Base-by-base conservation (phyloP, 176 grass and related monocot genomes). In the Rhynchospora tenuis region DNA sequence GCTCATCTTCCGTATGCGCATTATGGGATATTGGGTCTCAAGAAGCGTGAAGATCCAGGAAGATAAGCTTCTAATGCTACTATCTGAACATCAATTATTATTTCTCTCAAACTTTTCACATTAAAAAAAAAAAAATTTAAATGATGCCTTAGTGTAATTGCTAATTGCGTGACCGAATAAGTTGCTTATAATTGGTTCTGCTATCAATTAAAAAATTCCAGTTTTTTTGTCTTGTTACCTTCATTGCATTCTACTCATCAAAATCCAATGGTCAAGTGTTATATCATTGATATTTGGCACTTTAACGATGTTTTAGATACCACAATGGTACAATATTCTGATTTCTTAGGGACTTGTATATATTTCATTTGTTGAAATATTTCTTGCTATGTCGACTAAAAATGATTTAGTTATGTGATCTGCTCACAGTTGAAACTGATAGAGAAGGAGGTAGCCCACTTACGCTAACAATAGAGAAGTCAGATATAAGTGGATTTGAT, bases 1-100 rank as follows among this genome's bases (percentile, higher is more conserved):
- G 81, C 95, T 10, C 95, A 97, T 47, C 83, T 91, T 16, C 85
- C 87, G 0, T 98, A 97, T 83, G 86, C 95, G 9, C 95, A 97
- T 83, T 78, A 67, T 81, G 92, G 92, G 15, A 12, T 97, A 42
- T 54, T 94, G 29, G 62, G 46, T 0, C 26, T 84, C 0, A 38
- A 51, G 42, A 86, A 81, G 38, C 71, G 2, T 28, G 88, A 81
- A 83, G 89, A 92, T 14, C 93, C 93, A 0, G 89, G 83, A 33
- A 94, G 95, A 97, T 94, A 94, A 71, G 95, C 77, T 46, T 62
- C 75, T 91, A 6, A 51, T 48, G 14, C 48, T 48, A 84, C 29
- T 46, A 46, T 62, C 46, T 51, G 33, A 0, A 71, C n/a, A 75
- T 44, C 33, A 38, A 1, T 38, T 38, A 38, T 33, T 3, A 33